These are phyloP conservation scores for Pseudogymnoascus destructans DNA, from an alignment of 2,329 filamentous ascomycete genomes.

Conservation along the genomic window DNA sequence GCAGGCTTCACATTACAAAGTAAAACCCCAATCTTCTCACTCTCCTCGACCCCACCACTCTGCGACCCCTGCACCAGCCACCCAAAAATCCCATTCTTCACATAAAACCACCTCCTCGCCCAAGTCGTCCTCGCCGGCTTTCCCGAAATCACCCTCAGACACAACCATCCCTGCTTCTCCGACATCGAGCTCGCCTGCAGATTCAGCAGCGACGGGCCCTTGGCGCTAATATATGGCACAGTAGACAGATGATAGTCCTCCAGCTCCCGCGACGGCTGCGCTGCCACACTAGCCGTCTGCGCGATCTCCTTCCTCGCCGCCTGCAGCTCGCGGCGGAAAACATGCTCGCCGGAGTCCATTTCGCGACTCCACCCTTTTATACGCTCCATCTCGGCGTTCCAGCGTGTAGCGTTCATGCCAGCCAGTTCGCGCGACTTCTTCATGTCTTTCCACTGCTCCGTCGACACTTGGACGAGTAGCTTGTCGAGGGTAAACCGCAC, in stretches of 20 bases:
- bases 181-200: slow-evolving; percentile 36
- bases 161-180: slow-evolving; percentile 94
- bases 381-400: slow-evolving; percentile 72
- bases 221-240: slow-evolving; percentile 70
- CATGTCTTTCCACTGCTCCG: slow-evolving; percentile 82
- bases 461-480: slow-evolving; percentile 70
- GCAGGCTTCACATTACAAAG: slow-evolving; percentile 87
- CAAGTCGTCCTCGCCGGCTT: slow-evolving; percentile 86
- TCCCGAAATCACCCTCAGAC: slow-evolving; percentile 64
- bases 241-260: slow-evolving; percentile 88
- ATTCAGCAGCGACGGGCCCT: slow-evolving; percentile 42
- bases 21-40: slow-evolving; percentile 88
- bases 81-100: slow-evolving; percentile 90
- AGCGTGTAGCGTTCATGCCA: slow-evolving; percentile 47
- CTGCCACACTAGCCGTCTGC: slow-evolving; percentile 55
- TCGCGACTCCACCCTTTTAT: slow-evolving; percentile 87
- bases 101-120: slow-evolving; percentile 89
- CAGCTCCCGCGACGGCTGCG: slow-evolving; percentile 76
- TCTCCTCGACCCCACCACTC: slow-evolving; percentile 77
- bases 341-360: slow-evolving; percentile 78
- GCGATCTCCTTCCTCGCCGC: slow-evolving; percentile 70
- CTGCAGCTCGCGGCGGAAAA: slow-evolving; percentile 72
- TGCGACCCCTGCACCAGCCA: slow-evolving; percentile 76
- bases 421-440: slow-evolving; percentile 55
- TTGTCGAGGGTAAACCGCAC: slow-evolving; percentile 74